Base-by-base conservation (phyloP, 1,284 basidiomycete genomes). In the Earliella scabrosa region DNA sequence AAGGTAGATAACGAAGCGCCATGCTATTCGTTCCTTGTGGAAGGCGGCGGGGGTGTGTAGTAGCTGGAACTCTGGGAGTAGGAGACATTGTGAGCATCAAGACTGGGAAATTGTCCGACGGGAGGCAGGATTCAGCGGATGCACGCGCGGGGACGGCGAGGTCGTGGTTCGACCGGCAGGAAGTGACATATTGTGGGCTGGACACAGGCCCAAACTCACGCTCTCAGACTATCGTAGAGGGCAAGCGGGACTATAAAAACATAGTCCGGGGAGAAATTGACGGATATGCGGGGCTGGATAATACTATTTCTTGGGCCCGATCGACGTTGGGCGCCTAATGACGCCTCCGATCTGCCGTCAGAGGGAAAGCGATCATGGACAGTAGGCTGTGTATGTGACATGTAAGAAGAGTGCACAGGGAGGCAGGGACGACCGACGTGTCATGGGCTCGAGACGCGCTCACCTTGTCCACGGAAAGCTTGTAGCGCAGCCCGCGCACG, bases 1-100 rank as follows among this genome's bases (percentile, higher is more conserved):
- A 59, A 93, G 80, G 73, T 92, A 92, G 66, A 93, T 89, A 63
- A 93, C 90, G 46, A 88, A 82, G 52, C 91, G 84, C 90, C 90
- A 93, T 32, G 90, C 88, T 56, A 89, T 82, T 61, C 90, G 80
- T 68, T 93, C 90, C 24, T 85, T 82, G 58, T 82, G 82, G 70
- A 92, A 92, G 24, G 86, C 82, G 35, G 82, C 83, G 6, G 87
- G 87, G 1, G 86, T 80, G 68, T 92, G 88, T 67, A 90, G 72
- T 13, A 92, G 77, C 70, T 92, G 90, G 67, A 93, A 93, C 74
- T 93, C 90, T 92, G 74, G 47, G 44, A 61, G 52, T 58, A 41
- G 41, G n/a, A 39, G 9, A 20, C 53, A 34, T 31, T 21, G n/a
- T n/a, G n/a, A n/a, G n/a, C n/a, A n/a, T n/a, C n/a, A n/a, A n/a